phyloP scores from a whole-genome alignment of 1,139 yeast species.

The Arxiozyma slooffiae region DNA sequence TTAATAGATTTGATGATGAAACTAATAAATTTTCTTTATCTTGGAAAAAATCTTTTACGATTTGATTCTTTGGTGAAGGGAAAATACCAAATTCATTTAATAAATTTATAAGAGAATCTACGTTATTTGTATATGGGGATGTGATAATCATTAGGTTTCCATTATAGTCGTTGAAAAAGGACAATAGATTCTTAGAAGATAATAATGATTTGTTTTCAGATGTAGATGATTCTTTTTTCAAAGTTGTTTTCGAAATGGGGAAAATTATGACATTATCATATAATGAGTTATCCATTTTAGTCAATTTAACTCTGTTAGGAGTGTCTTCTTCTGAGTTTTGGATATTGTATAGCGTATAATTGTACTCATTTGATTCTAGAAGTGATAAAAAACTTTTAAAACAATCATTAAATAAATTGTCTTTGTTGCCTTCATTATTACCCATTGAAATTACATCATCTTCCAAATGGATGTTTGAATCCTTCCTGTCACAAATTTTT shows the following conservation, averaged over 20 bases:
- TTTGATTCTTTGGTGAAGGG: constrained; percentile 70
- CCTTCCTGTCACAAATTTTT: constrained; percentile 26
- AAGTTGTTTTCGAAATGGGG: constrained; percentile 32
- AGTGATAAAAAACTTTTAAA: background rate
- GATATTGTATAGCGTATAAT: background rate
- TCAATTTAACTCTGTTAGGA: constrained; percentile 28
- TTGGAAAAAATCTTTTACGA: constrained; percentile 57
- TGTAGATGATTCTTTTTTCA: background rate
- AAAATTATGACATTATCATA: constrained; percentile 49
- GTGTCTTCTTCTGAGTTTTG: background rate
- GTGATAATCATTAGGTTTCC: constrained; percentile 68
- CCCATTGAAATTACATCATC: constrained; percentile 22
- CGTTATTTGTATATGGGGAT: constrained; percentile 42
- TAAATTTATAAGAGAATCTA: constrained; percentile 59
- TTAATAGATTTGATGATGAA: constrained; percentile 15
- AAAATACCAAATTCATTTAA: constrained; percentile 74
- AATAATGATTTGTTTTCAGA: constrained; percentile 34
- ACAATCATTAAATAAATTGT: background rate
- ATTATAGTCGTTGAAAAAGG: constrained; percentile 45
- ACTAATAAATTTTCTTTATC: constrained; percentile 15
- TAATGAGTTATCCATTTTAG: constrained; percentile 35
- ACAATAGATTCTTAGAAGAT: constrained; percentile 36
- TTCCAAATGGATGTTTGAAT: constrained; percentile 25
- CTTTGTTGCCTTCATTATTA: background rate
- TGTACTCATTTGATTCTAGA: background rate